Base-by-base conservation (phyloP, 2,329 filamentous ascomycete genomes). In the Fusarium sp. region DNA sequence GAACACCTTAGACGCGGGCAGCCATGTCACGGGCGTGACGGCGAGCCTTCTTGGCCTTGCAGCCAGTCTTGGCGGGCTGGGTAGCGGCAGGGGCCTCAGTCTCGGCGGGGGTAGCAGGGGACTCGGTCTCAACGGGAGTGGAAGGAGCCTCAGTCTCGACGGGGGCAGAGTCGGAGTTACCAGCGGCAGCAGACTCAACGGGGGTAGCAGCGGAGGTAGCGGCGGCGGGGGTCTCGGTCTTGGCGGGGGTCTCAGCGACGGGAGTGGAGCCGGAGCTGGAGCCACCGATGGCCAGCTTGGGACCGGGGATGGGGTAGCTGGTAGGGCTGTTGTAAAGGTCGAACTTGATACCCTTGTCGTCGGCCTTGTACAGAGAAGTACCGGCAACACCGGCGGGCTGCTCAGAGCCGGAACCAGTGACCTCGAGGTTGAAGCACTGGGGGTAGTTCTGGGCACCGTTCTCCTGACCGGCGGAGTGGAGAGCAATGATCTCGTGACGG, bases 391-490 rank as follows among this genome's bases (percentile, higher is more conserved):
- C 77, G 34, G 67, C 70, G 24, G 77, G 76, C 40, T 71, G 74
- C 24, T 78, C 78, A 28, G 75, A 71, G 39, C 79, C 79, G 28
- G 76, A 77, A 14, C 83, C 83, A 47, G 77, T 79, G 56, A 85
- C 77, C 72, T 81, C 76, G 28, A 85, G 75, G 73, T 84, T 84
- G 67, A 84, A 75, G 74, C 83, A 85, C 77, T 84, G 81, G 20
- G 83, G 83, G 71, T 86, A 85, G 69, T 80, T 79, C 76, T 86
- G 83, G 11, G 83, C 83, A 47, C 83, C 83, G 67, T 83, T 81
- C 64, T 80, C 78, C 28, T 74, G 60, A 47, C 76, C 75, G 7
- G 77, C 81, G 7, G 75, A 69, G 68, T 86, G 83, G 52, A 85
- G 77, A 23, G 83, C 83, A 64, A 86, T 82, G 65, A 85, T 83